Percentiles rank a stretch among this genome's conserved stretches.
Conservation (phyloP, 192 early-diverging fungal species). For the Coemansia sp. region DNA sequence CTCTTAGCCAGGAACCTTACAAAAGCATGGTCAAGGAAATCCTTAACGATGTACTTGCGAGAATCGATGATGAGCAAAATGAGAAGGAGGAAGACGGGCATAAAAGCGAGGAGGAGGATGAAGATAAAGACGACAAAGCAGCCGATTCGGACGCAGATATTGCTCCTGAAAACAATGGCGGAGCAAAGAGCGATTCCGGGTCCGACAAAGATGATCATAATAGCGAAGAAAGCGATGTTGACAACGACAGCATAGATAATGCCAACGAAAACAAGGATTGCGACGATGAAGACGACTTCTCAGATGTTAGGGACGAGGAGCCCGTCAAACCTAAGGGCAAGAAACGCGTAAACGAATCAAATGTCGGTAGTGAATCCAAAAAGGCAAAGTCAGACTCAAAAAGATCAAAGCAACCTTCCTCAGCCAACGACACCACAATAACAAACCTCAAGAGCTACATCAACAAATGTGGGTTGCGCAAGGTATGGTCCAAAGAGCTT, state of each 20-base stretch:
- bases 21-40: constrained; percentile 32
- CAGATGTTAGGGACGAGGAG: constrained; percentile 18
- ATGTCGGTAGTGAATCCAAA: not conserved
- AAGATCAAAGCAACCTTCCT: not conserved
- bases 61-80: constrained; percentile 8
- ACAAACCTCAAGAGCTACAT: constrained; percentile 47
- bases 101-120: not conserved
- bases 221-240: not conserved
- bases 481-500: constrained; percentile 54
- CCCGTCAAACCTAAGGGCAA: constrained; percentile 12
- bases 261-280: constrained; percentile 2
- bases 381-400: not conserved
- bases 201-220: constrained; percentile 4
- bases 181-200: not conserved
- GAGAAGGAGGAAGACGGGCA: not conserved
- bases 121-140: not conserved
- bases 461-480: constrained; percentile 48
- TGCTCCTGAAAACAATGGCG: not conserved
- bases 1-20: constrained; percentile 26
- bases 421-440: constrained; percentile 25
- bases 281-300: constrained; percentile 12
- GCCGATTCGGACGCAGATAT: not conserved
- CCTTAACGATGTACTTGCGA: not conserved
- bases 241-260: not conserved
- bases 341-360: constrained; percentile 5